These are phyloP conservation scores for Termitomyces sp. DNA, from an alignment of 768 basidiomycete species.

Conservation along the genomic window DNA sequence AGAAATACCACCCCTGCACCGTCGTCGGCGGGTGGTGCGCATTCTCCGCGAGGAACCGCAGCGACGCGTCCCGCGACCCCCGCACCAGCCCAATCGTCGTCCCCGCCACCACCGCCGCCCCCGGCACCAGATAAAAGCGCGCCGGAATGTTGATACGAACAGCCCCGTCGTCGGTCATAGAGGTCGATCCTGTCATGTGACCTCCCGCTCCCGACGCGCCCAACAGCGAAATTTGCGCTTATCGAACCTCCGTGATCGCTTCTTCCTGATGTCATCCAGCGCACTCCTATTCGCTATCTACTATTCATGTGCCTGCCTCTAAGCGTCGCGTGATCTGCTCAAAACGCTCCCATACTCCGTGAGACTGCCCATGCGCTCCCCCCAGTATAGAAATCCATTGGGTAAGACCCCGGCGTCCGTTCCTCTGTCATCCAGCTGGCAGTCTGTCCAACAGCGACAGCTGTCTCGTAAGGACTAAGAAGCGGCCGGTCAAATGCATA, in stretches of 20 bases:
- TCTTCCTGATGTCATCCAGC: too few species aligned
- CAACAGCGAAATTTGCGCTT: constrained; percentile 11
- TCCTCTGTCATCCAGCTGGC: constrained; percentile 59
- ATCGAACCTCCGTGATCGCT: too few species aligned
- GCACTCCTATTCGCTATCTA: too few species aligned
- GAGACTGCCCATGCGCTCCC: constrained; percentile 74
- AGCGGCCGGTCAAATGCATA: constrained; percentile 90
- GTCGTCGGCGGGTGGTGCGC: constrained; percentile 83
- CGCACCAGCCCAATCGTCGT: constrained; percentile 69
- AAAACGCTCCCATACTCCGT: constrained; percentile 49
- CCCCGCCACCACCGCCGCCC: constrained; percentile 55
- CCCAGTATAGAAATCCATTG: constrained; percentile 95
- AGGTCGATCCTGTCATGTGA: constrained; percentile 7
- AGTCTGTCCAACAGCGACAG: constrained; percentile 71
- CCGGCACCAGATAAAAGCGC: constrained; percentile 59
- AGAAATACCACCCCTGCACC: constrained; percentile 90
- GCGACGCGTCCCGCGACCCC: constrained; percentile 61
- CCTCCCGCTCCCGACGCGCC: background rate
- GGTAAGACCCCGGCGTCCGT: constrained; percentile 71
- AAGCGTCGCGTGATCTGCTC: background rate
- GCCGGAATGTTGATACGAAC: constrained; percentile 34
- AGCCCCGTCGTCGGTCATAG: background rate
- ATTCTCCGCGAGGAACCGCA: constrained; percentile 90
- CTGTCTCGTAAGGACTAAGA: constrained; percentile 89
- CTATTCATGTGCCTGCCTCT: background rate